Percentiles rank a stretch among this genome's conserved stretches.
phyloP scores from a whole-genome alignment of 2,329 filamentous ascomycete species.

The Zymoseptoria brevis region DNA sequence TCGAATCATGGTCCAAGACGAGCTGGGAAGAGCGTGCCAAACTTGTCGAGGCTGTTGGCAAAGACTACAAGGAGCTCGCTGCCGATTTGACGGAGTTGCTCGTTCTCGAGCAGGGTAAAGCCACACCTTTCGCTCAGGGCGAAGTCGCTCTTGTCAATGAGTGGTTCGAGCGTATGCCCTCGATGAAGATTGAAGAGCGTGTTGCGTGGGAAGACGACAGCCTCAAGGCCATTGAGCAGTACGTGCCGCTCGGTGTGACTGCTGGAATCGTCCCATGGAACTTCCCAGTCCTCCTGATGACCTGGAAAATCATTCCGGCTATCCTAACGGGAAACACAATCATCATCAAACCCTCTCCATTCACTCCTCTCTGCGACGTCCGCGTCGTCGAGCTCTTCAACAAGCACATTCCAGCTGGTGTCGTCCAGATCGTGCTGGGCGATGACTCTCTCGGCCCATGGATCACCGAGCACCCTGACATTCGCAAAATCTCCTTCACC shows the following conservation, averaged over 20 bases:
- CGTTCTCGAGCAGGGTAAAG: slow-evolving; percentile 16
- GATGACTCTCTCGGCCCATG: slow-evolving; percentile 49
- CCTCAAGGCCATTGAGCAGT: slow-evolving; percentile 13
- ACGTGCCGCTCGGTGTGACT: slow-evolving; percentile 14
- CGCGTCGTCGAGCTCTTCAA: slow-evolving; percentile 78
- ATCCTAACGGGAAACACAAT: slow-evolving; percentile 80
- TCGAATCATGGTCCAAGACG: slow-evolving; percentile 28
- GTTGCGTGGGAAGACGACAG: slow-evolving; percentile 14
- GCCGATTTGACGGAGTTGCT: slow-evolving; percentile 12
- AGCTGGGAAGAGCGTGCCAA: slow-evolving; percentile 28
- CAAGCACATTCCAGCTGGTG: slow-evolving; percentile 63
- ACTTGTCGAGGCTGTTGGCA: slow-evolving; percentile 10
- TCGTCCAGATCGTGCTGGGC: slow-evolving; percentile 84
- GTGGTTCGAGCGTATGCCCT: slow-evolving; percentile 15
- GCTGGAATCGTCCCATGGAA: slow-evolving; percentile 34
- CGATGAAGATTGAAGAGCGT: slow-evolving; percentile 14
- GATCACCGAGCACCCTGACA: slow-evolving; percentile 59
- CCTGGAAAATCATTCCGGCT: slow-evolving; percentile 65
- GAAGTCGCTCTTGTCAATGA: slow-evolving; percentile 15
- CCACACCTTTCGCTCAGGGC: slow-evolving; percentile 10
- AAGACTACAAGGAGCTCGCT: slow-evolving; percentile 12
- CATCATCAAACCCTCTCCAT: slow-evolving; percentile 86
- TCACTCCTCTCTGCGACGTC: slow-evolving; percentile 54
- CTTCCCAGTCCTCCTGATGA: slow-evolving; percentile 44
- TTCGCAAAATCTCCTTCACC: slow-evolving; percentile 80